Evolutionary conservation across 2,329 filamentous ascomycete genomes (phyloP), one percentile per base, ranked within the genome.

Genomic region (Colletotrichum lentis): DNA sequence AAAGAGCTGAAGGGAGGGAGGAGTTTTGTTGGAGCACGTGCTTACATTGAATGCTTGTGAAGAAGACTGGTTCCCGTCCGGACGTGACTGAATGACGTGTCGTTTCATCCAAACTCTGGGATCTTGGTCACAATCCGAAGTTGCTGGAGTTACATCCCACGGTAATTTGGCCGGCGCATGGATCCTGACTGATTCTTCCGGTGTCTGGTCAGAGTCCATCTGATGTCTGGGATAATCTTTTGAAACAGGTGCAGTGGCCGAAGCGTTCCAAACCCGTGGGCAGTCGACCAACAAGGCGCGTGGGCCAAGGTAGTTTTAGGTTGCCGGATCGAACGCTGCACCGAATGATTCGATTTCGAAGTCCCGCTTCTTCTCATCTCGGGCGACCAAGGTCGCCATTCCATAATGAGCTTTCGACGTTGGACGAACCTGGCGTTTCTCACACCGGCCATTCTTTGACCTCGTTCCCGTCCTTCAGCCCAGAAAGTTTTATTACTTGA

Each of bases 11-110:
- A 18, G 44, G 43, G 65, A 64, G 56, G 43, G 65, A 59, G 56
- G 44, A 55, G 65, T 68, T 68, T 65, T 68, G 65, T 65, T 65
- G 44, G n/a, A n/a, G 22, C 37, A 46, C 44, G 47, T 52, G 50
- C 35, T 39, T 52, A 59, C 49, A 44, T 4, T 31, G 5, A 20
- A 22, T 47, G 60, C 39, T 41, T 35, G 31, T n/a, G n/a, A n/a
- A n/a, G 6, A 44, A 54, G 31, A 37, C 12, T 57, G 39, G 56
- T 44, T 35, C 24, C 14, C 10, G 16, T 54, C 24, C 59, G 35
- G 18, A 41, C 22, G 37, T 35, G 12, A 54, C 62, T n/a, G 27
- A 31, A 65, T 68, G 62, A 68, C 65, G 65, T 68, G 62, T 65
- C 65, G 10, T 31, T 50, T 50, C 50, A 43, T 59, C 24, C 55